Evolutionary conservation across 139 green algal genomes (phyloP), one percentile per base, ranked within the genome.

Genomic region (Chlorella sorokiniana): DNA sequence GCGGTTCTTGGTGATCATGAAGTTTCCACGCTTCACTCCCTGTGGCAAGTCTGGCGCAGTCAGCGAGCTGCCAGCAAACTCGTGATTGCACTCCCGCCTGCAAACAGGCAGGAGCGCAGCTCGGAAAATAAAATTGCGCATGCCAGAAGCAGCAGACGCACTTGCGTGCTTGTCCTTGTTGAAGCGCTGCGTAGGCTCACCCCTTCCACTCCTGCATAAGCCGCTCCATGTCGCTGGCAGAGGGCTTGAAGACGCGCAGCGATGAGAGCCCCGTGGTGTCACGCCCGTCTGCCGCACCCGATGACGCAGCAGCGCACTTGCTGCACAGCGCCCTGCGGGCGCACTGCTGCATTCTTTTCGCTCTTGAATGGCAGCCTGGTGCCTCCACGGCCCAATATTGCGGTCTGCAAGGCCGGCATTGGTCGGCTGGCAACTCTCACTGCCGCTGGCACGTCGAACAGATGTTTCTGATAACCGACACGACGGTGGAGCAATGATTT

Each of bases 51-150:
- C 51, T 8, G 78, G 78, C 1, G 78, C 78, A 4, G 16, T 29
- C 10, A 56, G 1, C 0, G 78, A 83, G 25, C 29, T 67, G 0
- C 78, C 78, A 0, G 78, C 67, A 61, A 69, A 35, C 11, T 52
- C 48, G 52, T 83, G 78, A 67, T 83, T 83, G 78, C 65, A 83
- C 11, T 42, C 25, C 44, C 78, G 78, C 48, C 78, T 83, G 78
- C 51, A 41, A n/a, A n/a, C n/a, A n/a, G n/a, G n/a, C n/a, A n/a
- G n/a, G n/a, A n/a, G n/a, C n/a, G n/a, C n/a, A n/a, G n/a, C n/a
- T n/a, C n/a, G n/a, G n/a, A n/a, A n/a, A n/a, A n/a, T n/a, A n/a
- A n/a, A n/a, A n/a, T n/a, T n/a, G n/a, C n/a, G n/a, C n/a, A n/a
- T n/a, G n/a, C n/a, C n/a, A n/a, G n/a, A n/a, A n/a, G n/a, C n/a